Conservation (phyloP, 306 rosid genomes). For the Lathyrus sativus region DNA sequence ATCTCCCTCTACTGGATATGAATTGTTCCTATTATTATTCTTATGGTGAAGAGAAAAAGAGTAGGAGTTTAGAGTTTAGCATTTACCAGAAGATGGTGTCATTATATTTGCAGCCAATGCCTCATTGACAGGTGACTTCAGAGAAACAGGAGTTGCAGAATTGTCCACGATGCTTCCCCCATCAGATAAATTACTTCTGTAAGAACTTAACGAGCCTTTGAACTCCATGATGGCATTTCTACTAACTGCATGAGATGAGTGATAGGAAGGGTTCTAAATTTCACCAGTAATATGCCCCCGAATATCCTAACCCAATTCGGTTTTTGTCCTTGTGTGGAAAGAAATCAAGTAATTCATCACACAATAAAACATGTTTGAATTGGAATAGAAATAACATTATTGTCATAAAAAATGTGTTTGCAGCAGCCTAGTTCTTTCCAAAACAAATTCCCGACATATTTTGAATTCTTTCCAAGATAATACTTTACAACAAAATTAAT, state of each 20-base stretch:
- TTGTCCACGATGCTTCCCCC: constrained; percentile 66
- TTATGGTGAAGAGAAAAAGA: neutral
- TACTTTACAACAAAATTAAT: too few relatives aligned
- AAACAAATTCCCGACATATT: too few relatives aligned
- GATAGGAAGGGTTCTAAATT: constrained; percentile 51
- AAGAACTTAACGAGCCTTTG: constrained; percentile 66
- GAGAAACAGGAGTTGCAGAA: constrained; percentile 62
- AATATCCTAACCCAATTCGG: too few relatives aligned
- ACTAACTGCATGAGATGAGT: neutral
- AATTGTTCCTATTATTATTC: neutral
- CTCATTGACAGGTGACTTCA: constrained; percentile 62
- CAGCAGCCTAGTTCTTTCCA: too few relatives aligned
- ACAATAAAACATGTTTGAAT: too few relatives aligned
- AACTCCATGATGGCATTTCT: constrained; percentile 73
- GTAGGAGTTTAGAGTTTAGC: constrained; percentile 10
- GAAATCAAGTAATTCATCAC: too few relatives aligned
- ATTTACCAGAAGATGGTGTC: constrained; percentile 77
- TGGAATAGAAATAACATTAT: too few relatives aligned
- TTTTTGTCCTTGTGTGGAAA: too few relatives aligned
- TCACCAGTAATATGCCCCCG: constrained; percentile 62
- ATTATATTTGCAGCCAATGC: constrained; percentile 50
- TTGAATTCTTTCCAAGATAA: too few relatives aligned
- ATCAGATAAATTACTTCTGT: constrained; percentile 71
- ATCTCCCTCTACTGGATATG: neutral
- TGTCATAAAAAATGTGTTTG: too few relatives aligned